Evolutionary conservation across 306 rosid genomes (phyloP), one percentile per base, ranked within the genome.

Genomic region (Casuarina cunninghamiana): DNA sequence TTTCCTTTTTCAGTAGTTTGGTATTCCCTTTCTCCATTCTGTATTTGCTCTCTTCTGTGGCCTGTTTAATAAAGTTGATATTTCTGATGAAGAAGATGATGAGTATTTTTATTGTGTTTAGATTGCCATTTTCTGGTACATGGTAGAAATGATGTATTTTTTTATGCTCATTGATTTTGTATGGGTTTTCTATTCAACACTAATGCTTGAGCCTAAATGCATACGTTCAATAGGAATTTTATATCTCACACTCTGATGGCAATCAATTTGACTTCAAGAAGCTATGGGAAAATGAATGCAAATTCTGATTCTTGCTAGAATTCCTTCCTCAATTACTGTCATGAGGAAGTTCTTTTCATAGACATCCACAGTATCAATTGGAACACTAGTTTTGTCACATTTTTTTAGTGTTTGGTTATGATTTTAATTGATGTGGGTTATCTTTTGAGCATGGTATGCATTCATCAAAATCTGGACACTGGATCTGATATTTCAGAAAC

Each of bases 41-140:
- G 26, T 21, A 58, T 58, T 73, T 73, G 75, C 71, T 80, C 65
- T 65, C 35, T 41, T 48, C 72, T 37, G 70, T 42, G n/a, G 74
- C 9, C 50, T 61, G 66, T 54, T 73, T 42, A 3, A 58, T 43
- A 42, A 66, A 11, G 65, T 58, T 66, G n/a, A 15, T 35, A 13
- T 13, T 21, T 48, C 57, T 48, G 44, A 6, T 41, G 9, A 19
- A 58, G 21, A 71, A 10, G 45, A 48, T 71, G 74, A 12, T 48
- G 42, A 10, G 21, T 69, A 46, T 21, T 45, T 71, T 48, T 21
- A 21, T 54, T 35, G 6, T 71, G 58, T 50, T 79, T 21, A 4
- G n/a, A 45, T 42, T 16, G 65, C n/a, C 53, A 79, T 38, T 69
- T 51, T 1, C 42, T 65, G 13, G 19, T 76, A 17, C 44, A 8